Evolutionary conservation across 1,284 basidiomycete genomes (phyloP), one percentile per base, ranked within the genome.

Genomic region (Malassezia restricta): DNA sequence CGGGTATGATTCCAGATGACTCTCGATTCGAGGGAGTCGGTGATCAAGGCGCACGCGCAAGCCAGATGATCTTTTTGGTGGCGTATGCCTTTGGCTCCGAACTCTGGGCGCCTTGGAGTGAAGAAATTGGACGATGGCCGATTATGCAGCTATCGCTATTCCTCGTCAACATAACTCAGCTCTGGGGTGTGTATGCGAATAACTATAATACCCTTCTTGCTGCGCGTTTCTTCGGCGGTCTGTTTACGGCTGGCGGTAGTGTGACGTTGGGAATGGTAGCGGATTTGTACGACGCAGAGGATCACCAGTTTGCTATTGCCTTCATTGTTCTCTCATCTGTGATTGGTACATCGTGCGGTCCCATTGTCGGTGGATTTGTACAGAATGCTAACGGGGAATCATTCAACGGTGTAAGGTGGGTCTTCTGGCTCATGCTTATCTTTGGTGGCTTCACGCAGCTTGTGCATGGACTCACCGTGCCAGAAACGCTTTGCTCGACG

Each of bases 231-330:
- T 56, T 75, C 15, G 73, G 71, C 35, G 74, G 74, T 61, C 57
- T 74, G n/a, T 69, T 48, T 41, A 68, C 67, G 5, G 74, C 74
- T 4, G 68, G 76, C 20, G 76, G 76, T 6, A 74, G 72, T 20
- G 76, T 77, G 33, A 76, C 75, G 2, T 62, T 76, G 1, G 76
- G 75, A 28, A 75, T 76, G 67, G 73, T 71, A 14, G 73, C 74
- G n/a, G 74, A 75, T 40, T 40, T 75, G 38, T 75, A 55, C 50
- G 67, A 70, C 30, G 50, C 68, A 11, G 68, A 75, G 29, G 62
- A 63, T 43, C 74, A 75, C 47, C 66, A 71, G 33, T 73, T 64
- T 31, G 66, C 73, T 17, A 60, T 75, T 41, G 66, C 60, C 8
- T 74, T 62, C 40, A 60, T 74, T 40, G 73, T 74, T 8, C 58